Conservation (phyloP, 2,329 filamentous ascomycete genomes). For the Pseudocercospora ulei region DNA sequence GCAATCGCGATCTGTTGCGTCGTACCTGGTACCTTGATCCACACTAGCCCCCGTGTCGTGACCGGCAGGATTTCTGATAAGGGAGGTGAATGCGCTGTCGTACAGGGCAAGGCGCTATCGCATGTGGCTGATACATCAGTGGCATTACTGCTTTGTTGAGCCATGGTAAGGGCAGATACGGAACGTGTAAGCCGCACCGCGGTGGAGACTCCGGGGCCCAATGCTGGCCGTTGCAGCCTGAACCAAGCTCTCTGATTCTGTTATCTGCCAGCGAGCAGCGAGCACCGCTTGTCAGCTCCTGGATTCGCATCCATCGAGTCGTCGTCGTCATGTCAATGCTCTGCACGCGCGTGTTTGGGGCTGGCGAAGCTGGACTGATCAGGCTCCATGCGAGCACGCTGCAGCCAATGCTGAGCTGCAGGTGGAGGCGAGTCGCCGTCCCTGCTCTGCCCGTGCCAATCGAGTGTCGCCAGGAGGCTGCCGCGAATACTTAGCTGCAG, state of each 20-base stretch:
- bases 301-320: neutral
- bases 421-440: constrained; percentile 1
- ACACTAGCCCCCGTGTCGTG: constrained; percentile 3
- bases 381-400: neutral
- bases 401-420: constrained; percentile 3
- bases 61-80: neutral
- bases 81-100: neutral
- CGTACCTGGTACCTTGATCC: neutral
- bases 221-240: constrained; percentile 1
- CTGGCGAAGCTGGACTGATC: neutral
- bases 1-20: neutral
- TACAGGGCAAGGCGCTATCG: constrained; percentile 2
- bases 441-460: constrained; percentile 4
- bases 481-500: no score
- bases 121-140: neutral
- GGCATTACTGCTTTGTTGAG: constrained; percentile 3
- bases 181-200: constrained; percentile 1
- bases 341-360: neutral
- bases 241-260: neutral
- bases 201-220: constrained; percentile 4
- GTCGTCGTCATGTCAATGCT: neutral
- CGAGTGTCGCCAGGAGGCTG: neutral
- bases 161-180: neutral
- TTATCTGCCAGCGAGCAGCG: no score
- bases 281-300: no score